Evolutionary conservation across 345 rosid species (phyloP).

Genomic region (Firmiana major): DNA sequence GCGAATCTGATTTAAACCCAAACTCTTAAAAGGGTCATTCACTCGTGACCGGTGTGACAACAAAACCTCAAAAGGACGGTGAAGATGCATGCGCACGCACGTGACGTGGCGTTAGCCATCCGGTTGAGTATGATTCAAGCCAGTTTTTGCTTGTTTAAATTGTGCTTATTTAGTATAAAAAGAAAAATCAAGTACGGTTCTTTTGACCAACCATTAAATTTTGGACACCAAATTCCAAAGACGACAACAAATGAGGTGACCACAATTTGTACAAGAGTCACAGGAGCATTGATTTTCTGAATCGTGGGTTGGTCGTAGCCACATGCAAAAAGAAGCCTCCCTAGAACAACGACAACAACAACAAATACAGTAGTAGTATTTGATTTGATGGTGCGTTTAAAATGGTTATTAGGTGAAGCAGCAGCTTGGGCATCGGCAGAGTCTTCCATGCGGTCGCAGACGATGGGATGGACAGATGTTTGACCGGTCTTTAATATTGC

Average conservation of each 20-base stretch:
- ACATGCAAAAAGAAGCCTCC: not conserved
- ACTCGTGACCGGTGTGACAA: slow-evolving; percentile 20
- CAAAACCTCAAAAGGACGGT: not conserved
- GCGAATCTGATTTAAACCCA: not conserved
- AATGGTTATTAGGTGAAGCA: not conserved
- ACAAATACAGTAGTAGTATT: too few species aligned
- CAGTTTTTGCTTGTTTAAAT: slow-evolving; percentile 6
- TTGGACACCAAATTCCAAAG: not conserved
- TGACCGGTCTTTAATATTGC: not conserved
- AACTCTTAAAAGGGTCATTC: not conserved
- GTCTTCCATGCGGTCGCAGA: not conserved
- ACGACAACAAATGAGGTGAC: slow-evolving; percentile 2
- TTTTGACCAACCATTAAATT: not conserved
- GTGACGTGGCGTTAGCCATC: slow-evolving; percentile 9
- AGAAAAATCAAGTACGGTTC: not conserved
- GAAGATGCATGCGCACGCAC: slow-evolving; percentile 25
- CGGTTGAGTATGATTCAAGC: slow-evolving; percentile 33
- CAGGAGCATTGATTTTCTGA: not conserved
- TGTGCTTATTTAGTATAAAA: not conserved
- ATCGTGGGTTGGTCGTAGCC: not conserved
- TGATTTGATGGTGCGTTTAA: too few species aligned
- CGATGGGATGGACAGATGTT: not conserved
- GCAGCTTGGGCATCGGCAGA: not conserved
- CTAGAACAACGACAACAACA: too few species aligned
- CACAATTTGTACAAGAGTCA: slow-evolving; percentile 17